Evolutionary conservation across 2,329 filamentous ascomycete species (phyloP).

Genomic region (Colletotrichum sojae): DNA sequence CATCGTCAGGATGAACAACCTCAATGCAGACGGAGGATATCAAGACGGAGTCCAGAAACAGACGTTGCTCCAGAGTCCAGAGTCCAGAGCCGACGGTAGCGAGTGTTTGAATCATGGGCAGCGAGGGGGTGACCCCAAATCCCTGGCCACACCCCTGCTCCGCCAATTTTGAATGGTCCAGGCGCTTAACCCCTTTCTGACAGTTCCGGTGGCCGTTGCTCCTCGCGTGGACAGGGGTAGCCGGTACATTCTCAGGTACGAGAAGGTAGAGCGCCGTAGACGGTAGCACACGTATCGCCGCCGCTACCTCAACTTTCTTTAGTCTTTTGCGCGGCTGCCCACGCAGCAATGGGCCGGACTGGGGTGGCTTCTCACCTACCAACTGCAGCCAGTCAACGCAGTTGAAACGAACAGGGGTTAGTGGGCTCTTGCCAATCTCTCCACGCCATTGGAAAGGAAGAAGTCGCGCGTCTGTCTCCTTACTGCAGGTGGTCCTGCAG

Average conservation of each 20-base stretch:
- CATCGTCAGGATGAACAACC: slow-evolving; percentile 4
- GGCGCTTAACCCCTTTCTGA: slow-evolving; percentile 36
- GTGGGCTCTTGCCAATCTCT: slow-evolving; percentile 9
- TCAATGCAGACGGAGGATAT: slow-evolving; percentile 19
- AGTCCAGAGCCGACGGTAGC: neutral
- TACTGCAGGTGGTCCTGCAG: neutral
- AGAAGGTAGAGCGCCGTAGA: neutral
- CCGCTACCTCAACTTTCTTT: slow-evolving; percentile 14
- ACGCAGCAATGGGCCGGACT: slow-evolving; percentile 12
- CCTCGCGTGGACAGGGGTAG: slow-evolving; percentile 30
- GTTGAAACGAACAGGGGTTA: slow-evolving; percentile 9
- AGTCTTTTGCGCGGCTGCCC: slow-evolving; percentile 13
- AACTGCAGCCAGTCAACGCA: slow-evolving; percentile 27
- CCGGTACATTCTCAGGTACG: slow-evolving; percentile 28
- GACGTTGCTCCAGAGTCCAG: too few relatives aligned
- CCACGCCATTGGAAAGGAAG: slow-evolving; percentile 22
- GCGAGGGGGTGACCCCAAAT: slow-evolving; percentile 16
- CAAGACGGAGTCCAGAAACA: neutral
- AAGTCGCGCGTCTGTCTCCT: slow-evolving; percentile 27
- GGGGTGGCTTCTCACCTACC: neutral
- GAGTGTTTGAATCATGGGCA: slow-evolving; percentile 30
- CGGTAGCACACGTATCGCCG: slow-evolving; percentile 29
- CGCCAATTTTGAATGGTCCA: slow-evolving; percentile 35
- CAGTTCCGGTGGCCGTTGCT: slow-evolving; percentile 37
- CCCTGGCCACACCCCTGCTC: slow-evolving; percentile 26